These are phyloP conservation scores for Quambalaria eucalypti DNA, from an alignment of 1,284 basidiomycete species.

Conservation along the genomic window DNA sequence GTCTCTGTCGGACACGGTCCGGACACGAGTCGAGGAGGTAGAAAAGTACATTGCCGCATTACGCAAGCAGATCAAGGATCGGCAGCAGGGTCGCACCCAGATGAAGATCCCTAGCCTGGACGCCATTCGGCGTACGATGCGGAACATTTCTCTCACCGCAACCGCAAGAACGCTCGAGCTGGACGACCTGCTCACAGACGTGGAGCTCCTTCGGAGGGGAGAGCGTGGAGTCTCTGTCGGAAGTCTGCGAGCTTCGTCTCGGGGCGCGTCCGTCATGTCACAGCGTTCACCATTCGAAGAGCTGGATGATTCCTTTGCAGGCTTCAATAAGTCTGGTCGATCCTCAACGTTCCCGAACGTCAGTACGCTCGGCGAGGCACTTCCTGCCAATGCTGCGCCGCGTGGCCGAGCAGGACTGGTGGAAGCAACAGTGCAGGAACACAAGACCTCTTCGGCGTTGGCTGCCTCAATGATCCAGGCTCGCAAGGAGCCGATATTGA, in stretches of 20 bases:
- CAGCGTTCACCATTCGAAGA: not conserved
- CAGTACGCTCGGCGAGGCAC: not conserved
- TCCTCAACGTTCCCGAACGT: not conserved
- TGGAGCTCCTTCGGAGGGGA: conserved; percentile 46
- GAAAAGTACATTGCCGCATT: conserved; percentile 46
- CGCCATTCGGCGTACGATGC: conserved; percentile 69
- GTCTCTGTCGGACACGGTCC: conserved; percentile 48
- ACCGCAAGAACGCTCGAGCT: conserved; percentile 60
- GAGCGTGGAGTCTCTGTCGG: not conserved
- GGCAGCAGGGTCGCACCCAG: not conserved
- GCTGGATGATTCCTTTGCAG: not conserved
- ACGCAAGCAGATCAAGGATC: conserved; percentile 47
- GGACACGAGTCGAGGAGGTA: conserved; percentile 55
- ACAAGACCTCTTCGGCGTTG: too few relatives aligned
- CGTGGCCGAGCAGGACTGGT: too few relatives aligned
- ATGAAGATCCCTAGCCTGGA: conserved; percentile 69
- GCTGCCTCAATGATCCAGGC: conserved; percentile 12
- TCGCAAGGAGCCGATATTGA: conserved; percentile 20
- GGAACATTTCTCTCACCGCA: conserved; percentile 62
- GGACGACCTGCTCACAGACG: conserved; percentile 54
- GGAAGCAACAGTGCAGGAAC: too few relatives aligned
- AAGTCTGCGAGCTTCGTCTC: not conserved
- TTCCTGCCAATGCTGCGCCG: too few relatives aligned
- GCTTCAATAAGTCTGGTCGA: not conserved
- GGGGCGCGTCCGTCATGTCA: not conserved